These are phyloP conservation scores for Daldinia caldariorum DNA, from an alignment of 495 filamentous ascomycete genomes.

Conservation along the genomic window DNA sequence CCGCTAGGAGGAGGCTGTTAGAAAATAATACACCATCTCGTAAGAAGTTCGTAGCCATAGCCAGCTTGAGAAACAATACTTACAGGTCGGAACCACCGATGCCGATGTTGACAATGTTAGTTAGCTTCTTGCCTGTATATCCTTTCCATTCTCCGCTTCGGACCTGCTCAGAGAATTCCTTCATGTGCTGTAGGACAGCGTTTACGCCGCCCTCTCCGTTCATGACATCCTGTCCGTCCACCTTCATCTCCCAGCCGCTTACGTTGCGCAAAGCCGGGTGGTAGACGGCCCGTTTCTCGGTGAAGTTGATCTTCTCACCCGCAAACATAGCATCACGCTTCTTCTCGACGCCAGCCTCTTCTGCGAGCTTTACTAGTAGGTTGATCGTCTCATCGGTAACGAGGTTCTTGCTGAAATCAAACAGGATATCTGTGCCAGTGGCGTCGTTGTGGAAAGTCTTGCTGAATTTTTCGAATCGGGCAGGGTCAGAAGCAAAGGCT, in stretches of 20 bases:
- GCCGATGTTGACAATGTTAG: conserved; percentile 95
- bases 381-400: conserved; percentile 91
- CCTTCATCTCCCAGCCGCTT: conserved; percentile 84
- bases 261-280: conserved; percentile 93
- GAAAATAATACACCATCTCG: conserved; percentile 10
- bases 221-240: conserved; percentile 94
- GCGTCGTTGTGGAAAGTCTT: conserved; percentile 79
- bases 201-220: conserved; percentile 78
- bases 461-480: conserved; percentile 90
- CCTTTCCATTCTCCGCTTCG: conserved; percentile 97
- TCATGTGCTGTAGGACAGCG: conserved; percentile 92
- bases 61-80: conserved; percentile 47
- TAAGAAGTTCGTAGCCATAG: not conserved
- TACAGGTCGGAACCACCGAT: conserved; percentile 98
- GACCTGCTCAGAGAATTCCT: conserved; percentile 94
- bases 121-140: conserved; percentile 96
- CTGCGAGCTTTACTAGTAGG: conserved; percentile 84
- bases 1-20: conserved; percentile 68
- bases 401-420: conserved; percentile 99
- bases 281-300: conserved; percentile 94
- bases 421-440: conserved; percentile 76
- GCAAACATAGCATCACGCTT: conserved; percentile 97
- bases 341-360: conserved; percentile 89
- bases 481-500: conserved; percentile 86
- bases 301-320: conserved; percentile 99